Percentiles rank a stretch among this genome's conserved stretches.
Evolutionary conservation across 176 grass and related monocot species (phyloP).

Genomic region (Carex pumila): DNA sequence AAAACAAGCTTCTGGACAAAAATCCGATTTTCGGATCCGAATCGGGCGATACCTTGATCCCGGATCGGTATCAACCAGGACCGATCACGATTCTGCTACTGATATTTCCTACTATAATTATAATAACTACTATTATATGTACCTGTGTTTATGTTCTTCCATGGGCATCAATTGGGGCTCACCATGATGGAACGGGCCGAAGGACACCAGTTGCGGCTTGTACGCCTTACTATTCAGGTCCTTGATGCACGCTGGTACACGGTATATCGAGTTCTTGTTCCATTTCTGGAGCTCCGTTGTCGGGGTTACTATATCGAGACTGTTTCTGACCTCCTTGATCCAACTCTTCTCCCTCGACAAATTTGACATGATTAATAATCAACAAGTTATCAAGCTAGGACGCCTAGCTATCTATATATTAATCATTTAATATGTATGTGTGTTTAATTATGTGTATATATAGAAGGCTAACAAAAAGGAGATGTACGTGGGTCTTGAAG

Average conservation of each 20-base stretch:
- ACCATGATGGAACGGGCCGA: slow-evolving; percentile 65
- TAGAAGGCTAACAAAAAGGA: neutral
- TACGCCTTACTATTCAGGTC: slow-evolving; percentile 46
- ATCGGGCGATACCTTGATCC: too few relatives aligned
- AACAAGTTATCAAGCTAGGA: neutral
- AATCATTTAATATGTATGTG: neutral
- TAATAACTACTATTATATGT: neutral
- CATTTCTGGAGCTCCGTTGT: slow-evolving; percentile 35
- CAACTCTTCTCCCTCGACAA: slow-evolving; percentile 14
- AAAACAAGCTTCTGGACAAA: too few relatives aligned
- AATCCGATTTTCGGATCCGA: too few relatives aligned
- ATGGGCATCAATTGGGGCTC: slow-evolving; percentile 32
- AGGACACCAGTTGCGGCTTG: slow-evolving; percentile 57
- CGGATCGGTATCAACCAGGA: too few relatives aligned
- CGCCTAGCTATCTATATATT: neutral
- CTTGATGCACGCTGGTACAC: slow-evolving; percentile 65
- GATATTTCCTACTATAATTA: too few relatives aligned
- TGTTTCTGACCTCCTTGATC: slow-evolving; percentile 41
- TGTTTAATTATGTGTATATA: neutral
- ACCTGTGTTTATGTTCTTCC: slow-evolving; percentile 69
- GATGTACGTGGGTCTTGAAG: neutral
- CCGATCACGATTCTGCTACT: too few relatives aligned
- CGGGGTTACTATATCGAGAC: slow-evolving; percentile 22
- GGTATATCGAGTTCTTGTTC: slow-evolving; percentile 60
- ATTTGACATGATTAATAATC: neutral